A percentile compares a stretch with the other conserved stretches of the same genome.
These are phyloP conservation scores for Alopecurus myosuroides DNA, from an alignment of 176 grass and related monocot genomes.

Conservation along the genomic window DNA sequence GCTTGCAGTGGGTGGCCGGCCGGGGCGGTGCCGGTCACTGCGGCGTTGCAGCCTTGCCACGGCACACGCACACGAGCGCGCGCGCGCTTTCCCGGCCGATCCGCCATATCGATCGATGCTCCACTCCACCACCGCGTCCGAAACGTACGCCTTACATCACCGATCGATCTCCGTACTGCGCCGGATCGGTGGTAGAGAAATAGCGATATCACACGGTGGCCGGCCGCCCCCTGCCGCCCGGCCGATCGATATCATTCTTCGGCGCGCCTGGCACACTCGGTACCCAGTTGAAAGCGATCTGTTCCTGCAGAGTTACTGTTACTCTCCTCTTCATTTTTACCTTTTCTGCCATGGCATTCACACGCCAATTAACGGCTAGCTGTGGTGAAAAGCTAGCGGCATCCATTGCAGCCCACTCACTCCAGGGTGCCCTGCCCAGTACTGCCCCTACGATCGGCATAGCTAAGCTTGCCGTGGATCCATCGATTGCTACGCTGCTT, in stretches of 20 bases:
- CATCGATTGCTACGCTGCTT: constrained; percentile 3
- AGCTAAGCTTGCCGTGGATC: not conserved
- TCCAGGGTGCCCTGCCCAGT: constrained; percentile 10
- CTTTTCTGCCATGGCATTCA: constrained; percentile 43
- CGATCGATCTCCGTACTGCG: not conserved
- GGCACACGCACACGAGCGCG: constrained; percentile 12
- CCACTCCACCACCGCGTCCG: constrained; percentile 24
- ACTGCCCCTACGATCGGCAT: not conserved
- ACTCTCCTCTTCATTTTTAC: not conserved
- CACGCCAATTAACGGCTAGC: constrained; percentile 15
- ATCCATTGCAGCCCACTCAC: constrained; percentile 36
- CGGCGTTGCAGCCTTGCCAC: constrained; percentile 10
- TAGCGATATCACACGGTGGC: not conserved
- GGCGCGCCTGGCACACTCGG: not conserved
- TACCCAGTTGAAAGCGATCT: constrained; percentile 15
- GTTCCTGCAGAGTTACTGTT: not conserved
- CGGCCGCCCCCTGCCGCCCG: constrained; percentile 6
- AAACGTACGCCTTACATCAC: constrained; percentile 34
- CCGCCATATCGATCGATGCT: not conserved
- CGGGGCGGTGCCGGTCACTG: constrained; percentile 24
- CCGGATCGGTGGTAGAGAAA: constrained; percentile 3
- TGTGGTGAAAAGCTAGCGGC: not conserved
- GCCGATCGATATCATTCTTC: constrained; percentile 11
- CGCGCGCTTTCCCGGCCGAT: not conserved
- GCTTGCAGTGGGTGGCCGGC: constrained; percentile 10